Evolutionary conservation across 768 basidiomycete genomes (phyloP).

Genomic region (Pisolithus microcarpus): DNA sequence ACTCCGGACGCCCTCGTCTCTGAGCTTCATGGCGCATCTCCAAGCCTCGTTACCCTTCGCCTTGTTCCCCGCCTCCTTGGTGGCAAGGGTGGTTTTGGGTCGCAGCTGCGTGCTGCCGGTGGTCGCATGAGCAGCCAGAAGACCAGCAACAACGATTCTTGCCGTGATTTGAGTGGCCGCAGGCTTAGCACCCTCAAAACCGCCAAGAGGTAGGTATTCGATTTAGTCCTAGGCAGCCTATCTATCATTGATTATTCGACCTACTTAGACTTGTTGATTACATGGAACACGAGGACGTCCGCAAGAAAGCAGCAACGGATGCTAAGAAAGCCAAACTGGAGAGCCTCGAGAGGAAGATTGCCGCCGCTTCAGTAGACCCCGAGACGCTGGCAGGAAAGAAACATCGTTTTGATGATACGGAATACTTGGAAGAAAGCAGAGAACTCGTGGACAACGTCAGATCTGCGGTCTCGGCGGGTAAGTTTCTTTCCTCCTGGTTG

Average conservation of each 20-base stretch:
- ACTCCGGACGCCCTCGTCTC: constrained; percentile 29
- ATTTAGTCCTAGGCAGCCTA: background rate
- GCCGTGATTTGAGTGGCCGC: constrained; percentile 85
- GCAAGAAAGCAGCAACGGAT: constrained; percentile 70
- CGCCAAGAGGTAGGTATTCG: constrained; percentile 72
- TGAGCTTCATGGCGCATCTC: constrained; percentile 25
- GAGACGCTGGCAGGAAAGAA: constrained; percentile 65
- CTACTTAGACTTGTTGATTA: constrained; percentile 67
- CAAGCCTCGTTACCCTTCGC: constrained; percentile 54
- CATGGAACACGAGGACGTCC: constrained; percentile 76
- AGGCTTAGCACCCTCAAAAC: constrained; percentile 92
- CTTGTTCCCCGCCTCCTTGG: constrained; percentile 72
- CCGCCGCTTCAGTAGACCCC: constrained; percentile 31
- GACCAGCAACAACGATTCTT: constrained; percentile 92
- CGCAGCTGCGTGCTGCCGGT: constrained; percentile 92
- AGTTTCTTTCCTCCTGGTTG: constrained; percentile 1
- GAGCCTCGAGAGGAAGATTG: constrained; percentile 72
- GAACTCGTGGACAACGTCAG: constrained; percentile 90
- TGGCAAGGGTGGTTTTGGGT: constrained; percentile 97
- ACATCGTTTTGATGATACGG: constrained; percentile 85
- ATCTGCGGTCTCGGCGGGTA: constrained; percentile 82
- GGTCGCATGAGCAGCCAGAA: constrained; percentile 97
- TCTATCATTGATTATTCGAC: background rate
- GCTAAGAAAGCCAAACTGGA: constrained; percentile 79
- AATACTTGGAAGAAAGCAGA: constrained; percentile 85